These are phyloP conservation scores for Geranium incanum DNA, from an alignment of 441 rosid genomes.

Conservation along the genomic window DNA sequence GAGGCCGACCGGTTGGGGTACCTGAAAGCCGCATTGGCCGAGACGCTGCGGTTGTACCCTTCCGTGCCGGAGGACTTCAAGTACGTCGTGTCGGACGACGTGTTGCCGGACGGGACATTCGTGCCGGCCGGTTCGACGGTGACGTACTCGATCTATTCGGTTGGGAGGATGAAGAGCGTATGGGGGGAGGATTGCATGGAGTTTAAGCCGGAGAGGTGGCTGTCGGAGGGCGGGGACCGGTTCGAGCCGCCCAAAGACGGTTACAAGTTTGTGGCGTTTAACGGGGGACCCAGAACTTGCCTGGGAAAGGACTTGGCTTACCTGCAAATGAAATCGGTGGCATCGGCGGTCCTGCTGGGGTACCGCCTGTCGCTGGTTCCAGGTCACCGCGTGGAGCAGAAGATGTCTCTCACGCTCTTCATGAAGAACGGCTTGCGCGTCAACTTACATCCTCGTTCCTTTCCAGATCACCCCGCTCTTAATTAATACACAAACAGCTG, in stretches of 20 bases:
- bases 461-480: too few relatives aligned
- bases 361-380: constrained; percentile 19
- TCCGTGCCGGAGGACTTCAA: constrained; percentile 83
- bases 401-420: constrained; percentile 25
- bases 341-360: constrained; percentile 15
- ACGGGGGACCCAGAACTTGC: constrained; percentile 24
- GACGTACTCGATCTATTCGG: constrained; percentile 80
- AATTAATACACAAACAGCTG: too few relatives aligned
- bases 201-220: constrained; percentile 89
- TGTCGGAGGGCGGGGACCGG: constrained; percentile 47
- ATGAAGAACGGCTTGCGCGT: constrained; percentile 24
- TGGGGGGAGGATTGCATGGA: constrained; percentile 81
- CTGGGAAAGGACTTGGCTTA: constrained; percentile 25
- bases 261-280: constrained; percentile 47
- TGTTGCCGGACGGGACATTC: constrained; percentile 78
- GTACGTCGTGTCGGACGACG: constrained; percentile 67
- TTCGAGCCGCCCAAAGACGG: constrained; percentile 51
- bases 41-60: constrained; percentile 78
- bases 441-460: constrained; percentile 15
- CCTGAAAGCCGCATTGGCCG: constrained; percentile 80
- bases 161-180: constrained; percentile 82
- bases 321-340: constrained; percentile 26
- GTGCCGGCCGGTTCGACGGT: constrained; percentile 94
- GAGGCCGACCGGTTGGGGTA: constrained; percentile 66
- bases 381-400: constrained; percentile 23